phyloP scores from a whole-genome alignment of 2,329 filamentous ascomycete species.

The Alternaria infectoria region DNA sequence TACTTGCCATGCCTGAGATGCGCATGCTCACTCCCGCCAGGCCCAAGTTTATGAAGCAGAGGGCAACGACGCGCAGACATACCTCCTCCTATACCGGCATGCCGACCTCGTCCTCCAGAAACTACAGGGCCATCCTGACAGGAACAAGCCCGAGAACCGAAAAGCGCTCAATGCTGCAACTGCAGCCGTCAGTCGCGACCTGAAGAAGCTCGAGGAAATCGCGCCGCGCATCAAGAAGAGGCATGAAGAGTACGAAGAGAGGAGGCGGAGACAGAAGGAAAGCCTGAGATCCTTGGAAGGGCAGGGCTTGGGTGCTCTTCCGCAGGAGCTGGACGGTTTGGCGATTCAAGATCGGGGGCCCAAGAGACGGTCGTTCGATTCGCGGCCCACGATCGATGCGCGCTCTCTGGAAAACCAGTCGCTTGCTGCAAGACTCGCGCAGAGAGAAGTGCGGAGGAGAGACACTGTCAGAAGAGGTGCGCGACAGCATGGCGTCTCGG shows the following conservation, averaged over 20 bases:
- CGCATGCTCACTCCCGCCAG: neutral
- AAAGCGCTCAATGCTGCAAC: constrained; percentile 62
- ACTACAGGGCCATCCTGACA: constrained; percentile 77
- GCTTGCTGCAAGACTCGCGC: constrained; percentile 43
- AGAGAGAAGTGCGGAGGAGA: constrained; percentile 44
- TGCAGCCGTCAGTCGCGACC: constrained; percentile 67
- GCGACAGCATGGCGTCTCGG: constrained; percentile 63
- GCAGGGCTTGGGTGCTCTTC: constrained; percentile 10
- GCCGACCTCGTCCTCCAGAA: constrained; percentile 81
- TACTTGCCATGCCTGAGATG: neutral
- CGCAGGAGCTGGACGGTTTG: constrained; percentile 34
- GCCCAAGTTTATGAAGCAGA: constrained; percentile 85
- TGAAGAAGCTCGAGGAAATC: constrained; percentile 75
- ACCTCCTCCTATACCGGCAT: constrained; percentile 89
- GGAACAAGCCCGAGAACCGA: constrained; percentile 67
- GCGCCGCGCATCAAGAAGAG: constrained; percentile 78
- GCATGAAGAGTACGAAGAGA: constrained; percentile 59
- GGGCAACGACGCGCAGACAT: constrained; percentile 85
- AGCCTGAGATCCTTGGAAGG: constrained; percentile 37
- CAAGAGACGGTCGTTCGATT: constrained; percentile 31
- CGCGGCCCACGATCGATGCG: constrained; percentile 41
- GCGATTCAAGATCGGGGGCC: constrained; percentile 20
- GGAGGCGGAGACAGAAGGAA: constrained; percentile 31
- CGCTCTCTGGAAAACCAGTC: constrained; percentile 34
- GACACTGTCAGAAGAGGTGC: constrained; percentile 55